Conservation (phyloP, 2,329 filamentous ascomycete genomes). For the Tolypocladium tundrense region DNA sequence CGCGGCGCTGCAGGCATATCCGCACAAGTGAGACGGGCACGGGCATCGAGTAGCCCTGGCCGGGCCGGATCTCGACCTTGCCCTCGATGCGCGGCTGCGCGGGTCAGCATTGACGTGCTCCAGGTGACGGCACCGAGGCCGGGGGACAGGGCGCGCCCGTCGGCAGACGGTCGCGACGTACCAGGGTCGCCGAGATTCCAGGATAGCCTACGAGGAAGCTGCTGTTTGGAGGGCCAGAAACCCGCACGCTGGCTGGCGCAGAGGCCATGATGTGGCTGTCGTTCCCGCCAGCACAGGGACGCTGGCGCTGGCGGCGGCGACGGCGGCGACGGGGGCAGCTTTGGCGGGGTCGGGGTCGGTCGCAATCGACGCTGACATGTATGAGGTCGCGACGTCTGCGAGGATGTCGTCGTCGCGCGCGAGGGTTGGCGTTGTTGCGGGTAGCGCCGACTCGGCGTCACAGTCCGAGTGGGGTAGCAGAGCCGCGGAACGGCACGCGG, state of each 20-base stretch:
- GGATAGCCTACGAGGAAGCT: constrained; percentile 96
- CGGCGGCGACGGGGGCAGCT: background rate
- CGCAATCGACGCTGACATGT: background rate
- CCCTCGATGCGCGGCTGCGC: constrained; percentile 87
- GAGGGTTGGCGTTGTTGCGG: background rate
- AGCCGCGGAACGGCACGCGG: background rate
- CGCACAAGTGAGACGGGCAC: constrained; percentile 88
- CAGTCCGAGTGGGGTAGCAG: background rate
- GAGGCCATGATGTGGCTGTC: constrained; percentile 18
- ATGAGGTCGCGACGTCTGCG: background rate
- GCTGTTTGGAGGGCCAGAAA: constrained; percentile 94
- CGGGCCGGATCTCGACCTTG: constrained; percentile 90
- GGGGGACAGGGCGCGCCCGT: constrained; percentile 1
- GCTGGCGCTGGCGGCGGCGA: constrained; percentile 4
- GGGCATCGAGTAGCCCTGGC: constrained; percentile 74
- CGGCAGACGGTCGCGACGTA: constrained; percentile 40
- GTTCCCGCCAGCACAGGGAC: constrained; percentile 5
- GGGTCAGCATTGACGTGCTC: background rate
- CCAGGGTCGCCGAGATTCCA: constrained; percentile 92
- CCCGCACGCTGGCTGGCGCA: constrained; percentile 57
- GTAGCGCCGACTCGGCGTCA: background rate
- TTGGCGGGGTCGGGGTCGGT: background rate
- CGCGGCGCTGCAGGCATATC: constrained; percentile 84
- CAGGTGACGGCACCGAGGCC: constrained; percentile 1
- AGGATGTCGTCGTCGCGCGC: background rate